These are phyloP conservation scores for Stephanodiscus triporus DNA, from an alignment of 108 stramenopile species.

Conservation along the genomic window DNA sequence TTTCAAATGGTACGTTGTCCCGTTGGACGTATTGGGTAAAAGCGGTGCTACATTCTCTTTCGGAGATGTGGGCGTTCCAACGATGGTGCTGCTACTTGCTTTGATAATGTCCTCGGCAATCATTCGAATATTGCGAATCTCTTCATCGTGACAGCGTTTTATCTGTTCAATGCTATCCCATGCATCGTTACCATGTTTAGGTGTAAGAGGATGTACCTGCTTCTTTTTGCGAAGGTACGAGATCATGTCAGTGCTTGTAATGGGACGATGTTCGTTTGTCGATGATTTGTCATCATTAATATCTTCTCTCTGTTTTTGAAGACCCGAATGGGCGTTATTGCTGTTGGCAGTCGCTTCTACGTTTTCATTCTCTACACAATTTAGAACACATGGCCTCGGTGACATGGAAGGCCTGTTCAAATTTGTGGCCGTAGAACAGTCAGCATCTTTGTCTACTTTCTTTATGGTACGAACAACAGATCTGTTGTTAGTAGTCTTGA, in stretches of 20 bases:
- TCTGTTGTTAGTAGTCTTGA: neutral
- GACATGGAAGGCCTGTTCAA: neutral
- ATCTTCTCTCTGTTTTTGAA: neutral
- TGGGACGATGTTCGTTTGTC: neutral
- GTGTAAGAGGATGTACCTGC: neutral
- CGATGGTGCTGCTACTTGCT: neutral
- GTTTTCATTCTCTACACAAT: neutral
- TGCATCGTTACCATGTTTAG: conserved; percentile 1
- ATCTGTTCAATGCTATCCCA: conserved; percentile 27
- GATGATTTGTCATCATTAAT: neutral
- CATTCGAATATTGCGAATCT: conserved; percentile 24
- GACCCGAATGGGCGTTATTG: neutral
- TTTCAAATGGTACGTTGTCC: neutral
- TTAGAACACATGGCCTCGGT: neutral
- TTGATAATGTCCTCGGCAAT: neutral
- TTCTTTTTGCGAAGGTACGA: neutral
- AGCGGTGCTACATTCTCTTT: conserved; percentile 23
- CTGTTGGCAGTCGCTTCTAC: neutral
- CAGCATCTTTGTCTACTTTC: neutral
- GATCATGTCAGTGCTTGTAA: neutral
- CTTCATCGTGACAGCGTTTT: conserved; percentile 27
- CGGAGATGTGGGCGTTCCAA: conserved; percentile 5
- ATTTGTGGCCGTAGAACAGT: neutral
- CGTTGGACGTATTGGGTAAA: neutral
- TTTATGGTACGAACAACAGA: neutral